Conservation (phyloP, 1,139 yeast species). For the Scheffersomyces cryptocercus region DNA sequence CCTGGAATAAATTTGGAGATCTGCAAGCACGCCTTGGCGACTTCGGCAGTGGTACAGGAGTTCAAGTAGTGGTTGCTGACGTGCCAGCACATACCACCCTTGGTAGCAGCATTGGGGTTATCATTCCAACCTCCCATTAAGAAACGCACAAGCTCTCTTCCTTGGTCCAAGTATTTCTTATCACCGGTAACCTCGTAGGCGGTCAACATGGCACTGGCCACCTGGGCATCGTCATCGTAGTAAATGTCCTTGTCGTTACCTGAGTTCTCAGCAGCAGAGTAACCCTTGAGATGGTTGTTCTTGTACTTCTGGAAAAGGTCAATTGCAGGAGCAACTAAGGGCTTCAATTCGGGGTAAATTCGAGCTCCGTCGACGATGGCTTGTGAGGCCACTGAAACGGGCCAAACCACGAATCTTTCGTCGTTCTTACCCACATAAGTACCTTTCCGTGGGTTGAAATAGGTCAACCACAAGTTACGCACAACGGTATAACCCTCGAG, state of each 20-base stretch:
- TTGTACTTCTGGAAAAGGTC: conserved; percentile 54
- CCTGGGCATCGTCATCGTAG: conserved; percentile 78
- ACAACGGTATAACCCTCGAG: conserved; percentile 54
- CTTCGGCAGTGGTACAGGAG: conserved; percentile 70
- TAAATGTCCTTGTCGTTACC: conserved; percentile 64
- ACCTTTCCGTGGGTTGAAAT: conserved; percentile 43
- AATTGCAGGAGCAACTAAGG: conserved; percentile 57
- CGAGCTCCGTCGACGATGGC: conserved; percentile 64
- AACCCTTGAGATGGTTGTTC: conserved; percentile 52
- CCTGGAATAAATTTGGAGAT: conserved; percentile 54
- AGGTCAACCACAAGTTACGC: conserved; percentile 46
- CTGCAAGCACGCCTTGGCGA: conserved; percentile 67
- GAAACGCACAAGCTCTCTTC: conserved; percentile 59
- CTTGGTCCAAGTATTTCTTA: conserved; percentile 53
- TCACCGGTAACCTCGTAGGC: conserved; percentile 72
- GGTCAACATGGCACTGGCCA: conserved; percentile 63
- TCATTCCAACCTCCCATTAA: conserved; percentile 69
- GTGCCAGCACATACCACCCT: conserved; percentile 74
- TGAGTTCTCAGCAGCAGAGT: conserved; percentile 58
- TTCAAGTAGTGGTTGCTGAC: conserved; percentile 58
- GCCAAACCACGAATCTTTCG: conserved; percentile 64
- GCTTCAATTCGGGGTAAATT: conserved; percentile 55
- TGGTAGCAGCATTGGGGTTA: conserved; percentile 38
- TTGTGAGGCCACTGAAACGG: conserved; percentile 64
- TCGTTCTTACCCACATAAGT: conserved; percentile 52